These are phyloP conservation scores for Ensete glaucum DNA, from an alignment of 176 grass and related monocot genomes.

Conservation along the genomic window DNA sequence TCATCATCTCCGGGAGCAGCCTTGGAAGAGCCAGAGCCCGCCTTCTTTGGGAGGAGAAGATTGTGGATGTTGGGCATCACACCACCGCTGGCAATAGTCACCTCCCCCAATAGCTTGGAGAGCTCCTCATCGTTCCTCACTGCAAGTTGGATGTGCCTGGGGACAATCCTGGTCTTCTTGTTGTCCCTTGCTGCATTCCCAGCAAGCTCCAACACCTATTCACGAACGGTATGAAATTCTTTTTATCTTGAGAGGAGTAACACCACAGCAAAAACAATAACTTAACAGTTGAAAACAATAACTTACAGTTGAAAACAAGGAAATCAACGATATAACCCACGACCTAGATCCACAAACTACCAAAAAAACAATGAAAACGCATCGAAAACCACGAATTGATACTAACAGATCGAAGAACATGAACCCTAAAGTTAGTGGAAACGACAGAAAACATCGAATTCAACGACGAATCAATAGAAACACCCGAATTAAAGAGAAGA, in stretches of 20 bases:
- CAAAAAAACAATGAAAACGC: not conserved
- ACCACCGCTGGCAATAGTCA: not conserved
- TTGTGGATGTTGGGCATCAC: conserved; percentile 10
- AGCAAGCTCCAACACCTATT: conserved; percentile 3
- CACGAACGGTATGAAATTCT: not conserved
- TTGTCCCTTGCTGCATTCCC: conserved; percentile 6
- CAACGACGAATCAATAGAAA: not conserved
- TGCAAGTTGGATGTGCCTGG: conserved; percentile 6
- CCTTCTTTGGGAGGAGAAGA: conserved; percentile 5
- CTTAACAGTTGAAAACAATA: not conserved
- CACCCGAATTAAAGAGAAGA: not conserved
- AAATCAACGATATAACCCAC: not conserved
- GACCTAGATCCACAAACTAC: not conserved
- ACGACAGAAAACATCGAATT: not conserved
- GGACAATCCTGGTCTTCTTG: conserved; percentile 1
- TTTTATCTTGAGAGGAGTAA: not conserved
- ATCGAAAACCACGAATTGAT: no score
- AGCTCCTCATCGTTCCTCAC: conserved; percentile 11
- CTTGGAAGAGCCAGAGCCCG: not conserved
- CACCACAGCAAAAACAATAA: not conserved
- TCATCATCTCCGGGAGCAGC: conserved; percentile 1
- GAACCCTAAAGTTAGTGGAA: not conserved
- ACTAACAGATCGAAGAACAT: no score
- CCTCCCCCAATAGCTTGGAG: conserved; percentile 3
- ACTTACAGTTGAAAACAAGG: no score